phyloP scores from a whole-genome alignment of 768 basidiomycete species.

The Antrodiella citrinella region DNA sequence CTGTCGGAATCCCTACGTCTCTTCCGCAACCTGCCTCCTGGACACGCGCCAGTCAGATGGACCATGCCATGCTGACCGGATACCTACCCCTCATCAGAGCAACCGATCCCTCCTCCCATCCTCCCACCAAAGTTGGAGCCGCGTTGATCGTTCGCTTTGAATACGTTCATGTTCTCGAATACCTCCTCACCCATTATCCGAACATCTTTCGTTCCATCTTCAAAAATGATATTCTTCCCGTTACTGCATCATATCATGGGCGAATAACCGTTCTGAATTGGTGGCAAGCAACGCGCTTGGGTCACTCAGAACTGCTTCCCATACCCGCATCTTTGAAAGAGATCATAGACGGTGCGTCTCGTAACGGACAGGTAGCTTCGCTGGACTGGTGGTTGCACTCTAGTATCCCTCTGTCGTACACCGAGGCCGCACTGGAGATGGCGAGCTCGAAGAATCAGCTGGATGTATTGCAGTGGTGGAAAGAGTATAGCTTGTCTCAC shows the following conservation, averaged over 20 bases:
- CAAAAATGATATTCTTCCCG: slow-evolving; percentile 62
- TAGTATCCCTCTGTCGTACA: slow-evolving; percentile 62
- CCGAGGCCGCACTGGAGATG: slow-evolving; percentile 71
- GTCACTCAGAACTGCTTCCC: slow-evolving; percentile 48
- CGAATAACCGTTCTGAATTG: slow-evolving; percentile 66
- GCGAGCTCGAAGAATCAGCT: slow-evolving; percentile 74
- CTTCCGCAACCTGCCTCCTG: slow-evolving; percentile 61
- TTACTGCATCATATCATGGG: slow-evolving; percentile 71
- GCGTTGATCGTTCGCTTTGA: slow-evolving; percentile 61
- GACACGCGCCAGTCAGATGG: slow-evolving; percentile 59
- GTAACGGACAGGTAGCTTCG: slow-evolving; percentile 64
- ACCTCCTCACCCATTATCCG: slow-evolving; percentile 58
- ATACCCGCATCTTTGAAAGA: slow-evolving; percentile 54
- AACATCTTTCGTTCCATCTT: slow-evolving; percentile 57
- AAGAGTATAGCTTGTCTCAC: slow-evolving; percentile 37
- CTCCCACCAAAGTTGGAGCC: slow-evolving; percentile 66
- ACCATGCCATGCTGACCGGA: slow-evolving; percentile 66
- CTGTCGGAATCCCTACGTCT: slow-evolving; percentile 67
- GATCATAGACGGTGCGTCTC: slow-evolving; percentile 72
- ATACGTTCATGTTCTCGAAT: slow-evolving; percentile 69
- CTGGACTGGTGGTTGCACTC: slow-evolving; percentile 77
- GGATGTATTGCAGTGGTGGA: slow-evolving; percentile 82
- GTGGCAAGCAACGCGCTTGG: slow-evolving; percentile 66
- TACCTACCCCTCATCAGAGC: slow-evolving; percentile 53
- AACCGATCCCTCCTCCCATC: slow-evolving; percentile 43